phyloP scores from a whole-genome alignment of 768 basidiomycete species.

The Boletellus ananiceps region DNA sequence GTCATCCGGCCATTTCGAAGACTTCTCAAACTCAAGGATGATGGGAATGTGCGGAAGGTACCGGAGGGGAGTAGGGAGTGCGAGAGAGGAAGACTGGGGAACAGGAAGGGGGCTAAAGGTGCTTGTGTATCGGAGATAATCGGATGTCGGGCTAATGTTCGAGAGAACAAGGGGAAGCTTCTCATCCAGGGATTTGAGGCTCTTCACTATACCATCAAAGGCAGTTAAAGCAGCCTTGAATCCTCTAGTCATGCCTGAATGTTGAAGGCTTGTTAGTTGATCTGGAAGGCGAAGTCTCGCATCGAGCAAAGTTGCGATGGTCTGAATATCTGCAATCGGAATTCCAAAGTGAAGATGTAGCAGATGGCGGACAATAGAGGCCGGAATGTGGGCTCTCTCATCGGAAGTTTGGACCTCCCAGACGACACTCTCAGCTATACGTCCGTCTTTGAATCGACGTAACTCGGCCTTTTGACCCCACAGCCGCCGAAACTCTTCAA shows the following conservation, averaged over 20 bases:
- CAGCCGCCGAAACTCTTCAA: constrained; percentile 66
- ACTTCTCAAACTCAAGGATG: constrained; percentile 87
- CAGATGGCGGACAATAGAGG: constrained; percentile 68
- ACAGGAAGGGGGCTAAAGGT: constrained; percentile 78
- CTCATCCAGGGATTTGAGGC: constrained; percentile 68
- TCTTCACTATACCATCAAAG: constrained; percentile 73
- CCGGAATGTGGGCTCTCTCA: constrained; percentile 74
- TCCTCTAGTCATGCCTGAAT: constrained; percentile 41
- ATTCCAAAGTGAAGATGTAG: constrained; percentile 76
- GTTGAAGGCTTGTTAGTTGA: constrained; percentile 38
- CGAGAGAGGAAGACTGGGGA: constrained; percentile 45
- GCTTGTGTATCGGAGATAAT: constrained; percentile 77
- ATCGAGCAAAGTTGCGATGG: constrained; percentile 60
- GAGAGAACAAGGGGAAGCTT: constrained; percentile 73
- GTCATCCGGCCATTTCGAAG: constrained; percentile 93
- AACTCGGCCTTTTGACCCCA: constrained; percentile 94
- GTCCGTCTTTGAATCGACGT: constrained; percentile 92
- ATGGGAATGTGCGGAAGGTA: constrained; percentile 69
- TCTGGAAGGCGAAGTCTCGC: constrained; percentile 55
- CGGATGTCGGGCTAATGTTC: constrained; percentile 69
- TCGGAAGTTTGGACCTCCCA: constrained; percentile 86
- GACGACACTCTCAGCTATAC: constrained; percentile 90
- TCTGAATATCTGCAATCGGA: constrained; percentile 42
- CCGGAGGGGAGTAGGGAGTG: constrained; percentile 55
- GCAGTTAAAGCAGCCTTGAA: constrained; percentile 73